Conservation (phyloP, 768 basidiomycete genomes). For the Lactifluus pinguis region DNA sequence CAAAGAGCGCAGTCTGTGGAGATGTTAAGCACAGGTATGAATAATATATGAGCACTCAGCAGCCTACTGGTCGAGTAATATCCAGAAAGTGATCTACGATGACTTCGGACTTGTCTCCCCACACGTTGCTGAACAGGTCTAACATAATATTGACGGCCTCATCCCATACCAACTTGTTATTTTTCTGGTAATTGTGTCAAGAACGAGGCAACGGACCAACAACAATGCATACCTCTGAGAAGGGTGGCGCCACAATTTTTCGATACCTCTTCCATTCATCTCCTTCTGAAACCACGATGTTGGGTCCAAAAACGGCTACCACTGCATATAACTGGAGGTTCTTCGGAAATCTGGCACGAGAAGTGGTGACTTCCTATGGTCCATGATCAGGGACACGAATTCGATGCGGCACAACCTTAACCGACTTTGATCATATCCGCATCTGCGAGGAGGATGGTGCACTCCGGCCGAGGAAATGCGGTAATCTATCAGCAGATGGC, state of each 20-base stretch:
- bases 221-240: conserved; percentile 40
- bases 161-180: conserved; percentile 33
- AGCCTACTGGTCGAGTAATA: conserved; percentile 43
- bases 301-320: conserved; percentile 45
- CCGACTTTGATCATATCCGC: conserved; percentile 10
- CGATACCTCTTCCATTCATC: conserved; percentile 59
- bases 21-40: neutral
- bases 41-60: neutral
- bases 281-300: conserved; percentile 57
- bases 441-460: conserved; percentile 8
- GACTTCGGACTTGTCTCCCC: conserved; percentile 35
- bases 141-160: conserved; percentile 27
- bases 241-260: conserved; percentile 55
- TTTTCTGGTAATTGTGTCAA: conserved; percentile 20
- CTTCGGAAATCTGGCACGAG: conserved; percentile 48
- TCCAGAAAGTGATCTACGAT: conserved; percentile 39
- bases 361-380: conserved; percentile 41
- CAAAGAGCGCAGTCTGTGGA: conserved; percentile 43
- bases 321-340: conserved; percentile 37
- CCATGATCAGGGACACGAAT: neutral
- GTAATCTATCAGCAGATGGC: neutral
- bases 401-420: neutral
- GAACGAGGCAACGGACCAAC: neutral
- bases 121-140: conserved; percentile 34
- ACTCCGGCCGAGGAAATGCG: neutral